These are phyloP conservation scores for Penicillium argentinense DNA, from an alignment of 495 filamentous ascomycete species.

Conservation along the genomic window DNA sequence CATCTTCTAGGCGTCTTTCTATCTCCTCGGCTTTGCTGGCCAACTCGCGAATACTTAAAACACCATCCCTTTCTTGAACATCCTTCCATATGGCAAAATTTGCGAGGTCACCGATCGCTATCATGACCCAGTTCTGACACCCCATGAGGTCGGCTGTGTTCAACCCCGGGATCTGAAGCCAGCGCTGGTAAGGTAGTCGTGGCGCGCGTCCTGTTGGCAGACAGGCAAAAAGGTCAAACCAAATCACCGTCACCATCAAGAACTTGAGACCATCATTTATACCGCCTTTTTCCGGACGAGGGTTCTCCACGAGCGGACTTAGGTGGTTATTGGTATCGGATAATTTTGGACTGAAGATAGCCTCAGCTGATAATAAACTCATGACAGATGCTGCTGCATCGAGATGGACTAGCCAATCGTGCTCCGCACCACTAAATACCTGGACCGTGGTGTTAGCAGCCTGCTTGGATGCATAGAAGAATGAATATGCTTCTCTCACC, in stretches of 20 bases:
- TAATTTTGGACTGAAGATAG: conserved; percentile 1
- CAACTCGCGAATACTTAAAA: conserved; percentile 1
- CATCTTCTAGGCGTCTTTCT: neutral
- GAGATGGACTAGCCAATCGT: conserved; percentile 8
- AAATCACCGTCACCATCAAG: conserved; percentile 6
- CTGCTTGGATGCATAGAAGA: neutral
- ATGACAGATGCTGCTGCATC: conserved; percentile 5
- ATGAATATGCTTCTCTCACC: neutral
- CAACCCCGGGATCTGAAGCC: conserved; percentile 2
- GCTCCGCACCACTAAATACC: conserved; percentile 8
- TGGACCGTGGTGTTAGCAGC: neutral
- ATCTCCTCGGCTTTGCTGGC: neutral
- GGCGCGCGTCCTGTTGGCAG: conserved; percentile 1
- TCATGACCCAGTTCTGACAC: conserved; percentile 8
- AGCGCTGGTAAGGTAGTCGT: conserved; percentile 5
- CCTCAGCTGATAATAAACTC: conserved; percentile 2
- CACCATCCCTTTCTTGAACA: neutral
- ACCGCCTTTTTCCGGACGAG: neutral
- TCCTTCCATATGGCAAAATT: conserved; percentile 2
- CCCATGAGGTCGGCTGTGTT: conserved; percentile 10
- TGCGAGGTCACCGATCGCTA: conserved; percentile 3
- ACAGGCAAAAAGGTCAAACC: conserved; percentile 8
- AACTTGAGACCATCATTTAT: conserved; percentile 3
- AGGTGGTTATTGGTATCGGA: neutral
- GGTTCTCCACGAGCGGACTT: neutral